Conservation (phyloP, 2,329 filamentous ascomycete species). For the Akanthomyces muscarius region DNA sequence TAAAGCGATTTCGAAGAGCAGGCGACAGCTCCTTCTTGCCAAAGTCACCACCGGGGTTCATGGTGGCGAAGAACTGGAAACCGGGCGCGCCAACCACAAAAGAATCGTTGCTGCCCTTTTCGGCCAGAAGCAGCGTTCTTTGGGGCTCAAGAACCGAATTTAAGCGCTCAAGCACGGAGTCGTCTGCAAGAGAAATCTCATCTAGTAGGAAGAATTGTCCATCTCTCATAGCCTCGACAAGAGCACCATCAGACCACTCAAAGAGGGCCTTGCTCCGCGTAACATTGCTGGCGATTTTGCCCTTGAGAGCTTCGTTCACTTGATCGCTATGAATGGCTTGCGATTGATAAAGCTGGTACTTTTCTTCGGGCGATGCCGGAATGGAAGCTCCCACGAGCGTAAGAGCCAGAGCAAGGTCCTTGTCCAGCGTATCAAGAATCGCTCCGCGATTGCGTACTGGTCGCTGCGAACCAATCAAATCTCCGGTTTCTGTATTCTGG, state of each 20-base stretch:
- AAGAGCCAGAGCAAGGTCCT: slow-evolving; percentile 54
- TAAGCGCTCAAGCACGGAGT: slow-evolving; percentile 91
- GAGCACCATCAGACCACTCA: slow-evolving; percentile 91
- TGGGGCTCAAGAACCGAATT: slow-evolving; percentile 95
- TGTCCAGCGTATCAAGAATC: slow-evolving; percentile 61
- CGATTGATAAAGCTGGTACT: slow-evolving; percentile 54
- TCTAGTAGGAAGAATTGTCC: slow-evolving; percentile 92
- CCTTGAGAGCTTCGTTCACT: slow-evolving; percentile 46
- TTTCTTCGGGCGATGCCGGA: slow-evolving; percentile 45
- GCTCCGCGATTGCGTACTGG: slow-evolving; percentile 81
- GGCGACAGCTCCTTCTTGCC: slow-evolving; percentile 97
- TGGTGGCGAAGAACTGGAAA: slow-evolving; percentile 96
- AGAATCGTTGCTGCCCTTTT: slow-evolving; percentile 85
- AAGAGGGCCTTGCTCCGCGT: slow-evolving; percentile 80
- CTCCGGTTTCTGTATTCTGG: slow-evolving; percentile 95
- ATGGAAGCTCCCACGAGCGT: slow-evolving; percentile 36
- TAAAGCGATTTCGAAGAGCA: slow-evolving; percentile 91
- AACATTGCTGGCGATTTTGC: slow-evolving; percentile 44
- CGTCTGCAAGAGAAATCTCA: slow-evolving; percentile 95
- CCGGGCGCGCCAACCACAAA: slow-evolving; percentile 69
- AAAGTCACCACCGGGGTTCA: slow-evolving; percentile 99
- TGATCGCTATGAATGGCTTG: slow-evolving; percentile 41
- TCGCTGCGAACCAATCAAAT: slow-evolving; percentile 91
- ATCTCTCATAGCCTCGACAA: slow-evolving; percentile 88
- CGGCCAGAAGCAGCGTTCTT: slow-evolving; percentile 80